phyloP scores from a whole-genome alignment of 805 yeast genomes.

The Kodamaea sagamina region DNA sequence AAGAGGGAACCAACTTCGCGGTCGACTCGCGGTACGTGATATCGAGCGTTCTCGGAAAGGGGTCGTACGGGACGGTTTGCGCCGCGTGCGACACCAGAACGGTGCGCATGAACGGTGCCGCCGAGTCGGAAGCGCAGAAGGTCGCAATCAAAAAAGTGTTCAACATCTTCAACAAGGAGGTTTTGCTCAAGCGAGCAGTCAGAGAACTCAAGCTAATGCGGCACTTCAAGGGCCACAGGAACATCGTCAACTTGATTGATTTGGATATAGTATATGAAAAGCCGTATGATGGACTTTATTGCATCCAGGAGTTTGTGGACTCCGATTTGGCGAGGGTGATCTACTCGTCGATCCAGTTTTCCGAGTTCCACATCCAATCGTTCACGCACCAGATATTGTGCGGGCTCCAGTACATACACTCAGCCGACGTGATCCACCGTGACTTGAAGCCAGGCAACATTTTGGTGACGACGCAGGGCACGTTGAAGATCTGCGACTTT shows the following conservation, averaged over 20 bases:
- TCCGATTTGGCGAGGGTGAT: conserved; percentile 82
- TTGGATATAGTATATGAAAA: conserved; percentile 64
- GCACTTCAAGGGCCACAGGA: conserved; percentile 82
- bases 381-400: conserved; percentile 80
- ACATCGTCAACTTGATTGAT: conserved; percentile 73
- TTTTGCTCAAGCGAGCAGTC: conserved; percentile 74
- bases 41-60: conserved; percentile 67
- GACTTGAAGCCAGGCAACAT: conserved; percentile 93
- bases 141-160: conserved; percentile 84
- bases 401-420: conserved; percentile 85
- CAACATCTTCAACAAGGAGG: conserved; percentile 64
- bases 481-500: conserved; percentile 86
- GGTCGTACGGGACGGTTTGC: conserved; percentile 86
- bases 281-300: conserved; percentile 85
- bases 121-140: conserved; percentile 19
- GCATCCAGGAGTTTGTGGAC: conserved; percentile 84
- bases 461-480: conserved; percentile 71
- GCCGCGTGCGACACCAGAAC: conserved; percentile 60
- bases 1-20: conserved; percentile 58
- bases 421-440: conserved; percentile 89
- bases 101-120: conserved; percentile 16
- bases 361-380: conserved; percentile 79
- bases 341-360: conserved; percentile 70
- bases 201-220: conserved; percentile 81
- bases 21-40: conserved; percentile 63